Conservation (phyloP, 2,329 filamentous ascomycete genomes). For the Phialemoniopsis sp. region DNA sequence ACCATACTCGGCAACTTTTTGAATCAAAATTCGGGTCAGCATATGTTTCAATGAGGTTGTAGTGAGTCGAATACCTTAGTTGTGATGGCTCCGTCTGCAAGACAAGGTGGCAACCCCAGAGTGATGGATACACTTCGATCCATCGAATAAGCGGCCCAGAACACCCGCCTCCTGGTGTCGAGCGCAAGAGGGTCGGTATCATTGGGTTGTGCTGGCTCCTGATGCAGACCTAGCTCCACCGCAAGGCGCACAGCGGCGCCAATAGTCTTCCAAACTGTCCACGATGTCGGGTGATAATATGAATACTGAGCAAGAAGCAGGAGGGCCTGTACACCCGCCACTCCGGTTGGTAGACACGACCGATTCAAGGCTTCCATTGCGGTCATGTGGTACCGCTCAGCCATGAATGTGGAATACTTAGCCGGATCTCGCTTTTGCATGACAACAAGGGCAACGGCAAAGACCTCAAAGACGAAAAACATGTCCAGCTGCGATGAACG, state of each 20-base stretch:
- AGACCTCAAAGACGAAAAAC: constrained; percentile 6
- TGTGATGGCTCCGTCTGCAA: constrained; percentile 6
- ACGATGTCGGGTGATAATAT: constrained; percentile 5
- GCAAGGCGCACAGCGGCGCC: constrained; percentile 6
- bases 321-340: constrained; percentile 8
- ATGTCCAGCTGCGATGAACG: no score
- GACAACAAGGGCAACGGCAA: constrained; percentile 3
- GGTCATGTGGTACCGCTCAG: not conserved
- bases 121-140: constrained; percentile 3
- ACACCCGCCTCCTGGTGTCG: constrained; percentile 6
- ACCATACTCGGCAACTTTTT: no score
- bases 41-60: no score
- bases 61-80: constrained; percentile 1
- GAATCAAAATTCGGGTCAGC: no score
- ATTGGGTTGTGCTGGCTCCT: constrained; percentile 2
- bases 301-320: constrained; percentile 5
- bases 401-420: no score
- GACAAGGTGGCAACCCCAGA: not conserved
- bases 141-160: constrained; percentile 8
- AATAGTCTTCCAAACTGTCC: constrained; percentile 1
- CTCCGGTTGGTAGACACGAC: constrained; percentile 1
- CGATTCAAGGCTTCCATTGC: constrained; percentile 1
- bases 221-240: constrained; percentile 5
- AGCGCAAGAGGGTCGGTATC: constrained; percentile 3
- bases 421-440: constrained; percentile 6